A percentile compares a stretch with the other conserved stretches of the same genome.
Evolutionary conservation across 306 rosid genomes (phyloP).

Genomic region (Cucumis cinereus): DNA sequence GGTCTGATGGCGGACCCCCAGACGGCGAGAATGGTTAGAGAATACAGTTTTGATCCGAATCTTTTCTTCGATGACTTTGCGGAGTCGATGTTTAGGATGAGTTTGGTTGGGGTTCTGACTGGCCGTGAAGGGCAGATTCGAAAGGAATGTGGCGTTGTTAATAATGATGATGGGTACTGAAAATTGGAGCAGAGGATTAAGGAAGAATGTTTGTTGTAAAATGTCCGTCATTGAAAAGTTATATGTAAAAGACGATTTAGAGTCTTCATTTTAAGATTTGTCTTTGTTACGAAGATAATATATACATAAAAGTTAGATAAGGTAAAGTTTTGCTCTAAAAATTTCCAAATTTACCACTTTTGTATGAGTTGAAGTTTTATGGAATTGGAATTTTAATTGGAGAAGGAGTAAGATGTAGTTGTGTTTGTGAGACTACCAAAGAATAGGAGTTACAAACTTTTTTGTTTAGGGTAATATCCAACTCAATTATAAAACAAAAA

Average conservation of each 20-base stretch:
- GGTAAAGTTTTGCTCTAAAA: too few relatives aligned
- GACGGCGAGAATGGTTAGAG: slow-evolving; percentile 25
- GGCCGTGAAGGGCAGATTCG: slow-evolving; percentile 48
- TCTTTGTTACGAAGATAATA: background rate
- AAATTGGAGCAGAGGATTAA: too few relatives aligned
- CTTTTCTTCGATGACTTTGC: slow-evolving; percentile 43
- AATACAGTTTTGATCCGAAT: slow-evolving; percentile 22
- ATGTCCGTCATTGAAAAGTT: background rate
- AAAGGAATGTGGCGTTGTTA: slow-evolving; percentile 39
- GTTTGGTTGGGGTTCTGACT: slow-evolving; percentile 37
- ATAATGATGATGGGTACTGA: slow-evolving; percentile 3
- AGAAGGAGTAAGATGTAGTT: background rate
- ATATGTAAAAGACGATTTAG: background rate
- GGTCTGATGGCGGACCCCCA: slow-evolving; percentile 26
- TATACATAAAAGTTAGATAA: background rate
- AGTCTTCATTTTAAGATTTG: background rate
- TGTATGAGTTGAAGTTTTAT: too few relatives aligned
- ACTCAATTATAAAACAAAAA: too few relatives aligned
- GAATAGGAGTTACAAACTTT: too few relatives aligned
- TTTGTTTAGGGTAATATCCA: too few relatives aligned
- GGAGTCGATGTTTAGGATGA: slow-evolving; percentile 47
- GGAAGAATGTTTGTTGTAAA: background rate
- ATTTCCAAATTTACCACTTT: background rate
- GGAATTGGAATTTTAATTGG: background rate
- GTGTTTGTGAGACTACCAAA: background rate